Percentiles rank a stretch among this genome's conserved stretches.
phyloP scores from a whole-genome alignment of 1,284 basidiomycete genomes.

The Tetrapyrgos nigripes region DNA sequence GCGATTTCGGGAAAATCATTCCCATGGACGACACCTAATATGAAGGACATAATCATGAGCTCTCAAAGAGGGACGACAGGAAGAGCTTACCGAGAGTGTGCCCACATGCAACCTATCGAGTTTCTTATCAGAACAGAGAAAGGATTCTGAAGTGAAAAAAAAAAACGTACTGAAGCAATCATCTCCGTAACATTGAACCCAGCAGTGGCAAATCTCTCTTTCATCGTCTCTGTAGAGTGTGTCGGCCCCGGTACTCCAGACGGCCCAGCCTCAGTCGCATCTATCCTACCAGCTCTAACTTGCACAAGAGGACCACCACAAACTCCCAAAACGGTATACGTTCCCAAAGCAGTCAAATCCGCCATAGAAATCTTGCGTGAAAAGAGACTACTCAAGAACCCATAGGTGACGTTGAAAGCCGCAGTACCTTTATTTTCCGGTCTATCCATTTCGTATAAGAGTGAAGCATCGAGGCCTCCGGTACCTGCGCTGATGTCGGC shows the following conservation, averaged over 20 bases:
- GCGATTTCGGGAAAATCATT: conserved; percentile 6
- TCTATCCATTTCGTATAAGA: conserved; percentile 2
- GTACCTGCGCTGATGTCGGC: not conserved
- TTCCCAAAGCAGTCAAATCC: conserved; percentile 13
- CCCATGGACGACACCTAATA: not conserved
- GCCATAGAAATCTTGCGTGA: not conserved
- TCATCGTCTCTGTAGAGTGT: conserved; percentile 7
- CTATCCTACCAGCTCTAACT: conserved; percentile 12
- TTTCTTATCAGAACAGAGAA: not conserved
- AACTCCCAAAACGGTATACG: conserved; percentile 2
- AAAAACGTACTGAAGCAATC: conserved; percentile 5
- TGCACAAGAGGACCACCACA: conserved; percentile 12
- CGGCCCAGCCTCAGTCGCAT: conserved; percentile 14
- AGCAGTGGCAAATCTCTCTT: conserved; percentile 4
- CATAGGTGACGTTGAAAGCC: conserved; percentile 1
- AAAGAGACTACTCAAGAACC: not conserved
- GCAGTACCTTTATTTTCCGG: conserved; percentile 1
- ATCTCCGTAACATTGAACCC: conserved; percentile 13
- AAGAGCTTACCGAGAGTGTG: conserved; percentile 2
- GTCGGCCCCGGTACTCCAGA: conserved; percentile 12
- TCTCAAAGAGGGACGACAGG: not conserved
- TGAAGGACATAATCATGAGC: not conserved
- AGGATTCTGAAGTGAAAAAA: not conserved
- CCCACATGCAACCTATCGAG: conserved; percentile 11
- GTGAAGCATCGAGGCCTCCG: conserved; percentile 2